A percentile compares a stretch with the other conserved stretches of the same genome.
These are phyloP conservation scores for Cryptosporidium xiaoi DNA, from an alignment of 169 alveolate species.

Conservation along the genomic window DNA sequence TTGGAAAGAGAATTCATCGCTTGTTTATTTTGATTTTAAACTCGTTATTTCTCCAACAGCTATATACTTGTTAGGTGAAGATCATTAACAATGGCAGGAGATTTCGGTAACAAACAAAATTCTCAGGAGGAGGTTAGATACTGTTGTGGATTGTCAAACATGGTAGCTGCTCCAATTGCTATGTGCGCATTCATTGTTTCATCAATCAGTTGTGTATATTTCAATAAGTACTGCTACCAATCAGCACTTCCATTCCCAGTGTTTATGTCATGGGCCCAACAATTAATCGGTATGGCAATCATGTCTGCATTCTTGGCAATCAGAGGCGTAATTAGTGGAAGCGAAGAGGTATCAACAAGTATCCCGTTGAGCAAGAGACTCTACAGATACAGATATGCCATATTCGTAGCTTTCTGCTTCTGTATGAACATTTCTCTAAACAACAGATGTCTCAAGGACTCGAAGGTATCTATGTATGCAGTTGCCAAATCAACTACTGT, in stretches of 20 bases:
- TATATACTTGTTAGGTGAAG: too few species aligned
- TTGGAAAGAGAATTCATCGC: too few species aligned
- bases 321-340: slow-evolving; percentile 70
- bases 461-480: slow-evolving; percentile 74
- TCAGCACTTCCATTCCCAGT: slow-evolving; percentile 57
- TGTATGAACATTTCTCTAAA: slow-evolving; percentile 70
- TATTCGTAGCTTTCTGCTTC: slow-evolving; percentile 70
- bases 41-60: too few species aligned
- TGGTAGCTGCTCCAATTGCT: slow-evolving; percentile 74
- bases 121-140: slow-evolving; percentile 74
- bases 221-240: slow-evolving; percentile 61
- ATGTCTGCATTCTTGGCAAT: slow-evolving; percentile 68
- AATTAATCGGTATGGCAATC: slow-evolving; percentile 60
- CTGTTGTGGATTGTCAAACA: slow-evolving; percentile 61
- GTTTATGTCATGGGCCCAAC: slow-evolving; percentile 75
- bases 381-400: slow-evolving; percentile 67
- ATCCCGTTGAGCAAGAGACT: slow-evolving; percentile 70
- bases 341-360: slow-evolving; percentile 56
- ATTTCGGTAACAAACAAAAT: slow-evolving; percentile 62
- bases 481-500: slow-evolving; percentile 69
- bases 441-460: slow-evolving; percentile 35
- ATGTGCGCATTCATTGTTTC: slow-evolving; percentile 71
- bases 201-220: slow-evolving; percentile 67
- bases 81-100: slow-evolving; percentile 56
- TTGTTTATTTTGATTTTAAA: too few species aligned